Base-by-base conservation (phyloP, 345 rosid genomes). In the Stellera chamaejasme region DNA sequence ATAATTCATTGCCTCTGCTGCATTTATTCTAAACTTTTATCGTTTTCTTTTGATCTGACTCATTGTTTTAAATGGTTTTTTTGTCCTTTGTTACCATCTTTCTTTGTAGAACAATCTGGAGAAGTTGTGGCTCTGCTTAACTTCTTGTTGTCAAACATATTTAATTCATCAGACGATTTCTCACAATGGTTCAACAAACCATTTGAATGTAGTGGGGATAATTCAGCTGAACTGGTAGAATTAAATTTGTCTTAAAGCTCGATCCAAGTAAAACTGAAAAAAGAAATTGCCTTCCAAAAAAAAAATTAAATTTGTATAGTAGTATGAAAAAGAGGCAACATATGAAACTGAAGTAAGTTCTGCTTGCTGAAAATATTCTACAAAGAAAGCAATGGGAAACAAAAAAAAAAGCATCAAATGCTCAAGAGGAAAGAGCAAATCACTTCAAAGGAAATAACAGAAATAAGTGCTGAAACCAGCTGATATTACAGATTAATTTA, bases 171-270 rank as follows among this genome's bases (percentile, higher is more conserved):
- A 11, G 97, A 90, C 62, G 97, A 90, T 69, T 90, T 90, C 68
- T 87, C 95, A 71, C 97, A 90, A 63, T 90, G 97, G 97, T 90
- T 90, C 72, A 90, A 90, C 81, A 87, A 90, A 69, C 95, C 97
- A 60, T 87, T 90, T 75, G 75, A 87, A 81, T 69, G 97, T 66
- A 90, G 70, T 66, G 92, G 90, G 55, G 97, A 90, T 74, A 82
- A 48, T 78, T 82, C 95, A 67, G 77, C 87, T 10, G 97, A 90
- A 59, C 79, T 82, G 82, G 97, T 84, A 69, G 75, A 82, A 55
- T 36, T 64, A 14, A 32, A 62, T 55, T 19, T 19, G 62, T 61
- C 59, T 53, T 15, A 32, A 19, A n/a, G n/a, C n/a, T 19, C 23
- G 23, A 19, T 19, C 23, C 23, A 19, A 19, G 1, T 19, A 19